Base-by-base conservation (phyloP, 768 basidiomycete species). In the Fomitopsis serialis region DNA sequence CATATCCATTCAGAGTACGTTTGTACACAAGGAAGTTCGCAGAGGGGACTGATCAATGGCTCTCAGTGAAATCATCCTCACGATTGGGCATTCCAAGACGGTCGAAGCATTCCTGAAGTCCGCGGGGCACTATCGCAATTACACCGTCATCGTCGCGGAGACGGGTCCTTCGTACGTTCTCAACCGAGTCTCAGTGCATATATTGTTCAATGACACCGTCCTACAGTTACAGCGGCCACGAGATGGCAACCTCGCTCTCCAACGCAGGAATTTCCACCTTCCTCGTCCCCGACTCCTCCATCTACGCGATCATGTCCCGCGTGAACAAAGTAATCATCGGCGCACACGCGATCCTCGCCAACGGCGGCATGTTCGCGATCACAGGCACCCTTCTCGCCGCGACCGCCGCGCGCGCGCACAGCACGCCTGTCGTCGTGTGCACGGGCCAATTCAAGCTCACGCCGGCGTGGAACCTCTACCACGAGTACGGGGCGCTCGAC, bases 1-100 rank as follows among this genome's bases (percentile, higher is more conserved):
- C 95, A 98, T 66, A 89, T 99, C 55, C 96, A 98, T 68, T 92
- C 94, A n/a, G 94, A 97, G 96, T 98, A 65, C 66, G 91, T 73
- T 7, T 50, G 52, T n/a, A 13, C 24, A 21, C 7, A 13, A 12
- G 9, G 3, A 43, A 29, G 15, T 7, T 25, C 50, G n/a, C 11
- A 23, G 17, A 23, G 15, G 15, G 9, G 9, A 27, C 47, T 55
- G 45, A 62, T 44, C 4, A 2, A 15, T 13, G 36, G 24, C 47
- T 42, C 40, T 48, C 63, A 96, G 96, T 60, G 96, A 98, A 70
- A 94, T 98, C 60, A 92, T 99, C 58, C 69, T 96, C 51, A 96
- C 92, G 2, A 80, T 98, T 48, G 94, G 95, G n/a, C 84, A 89
- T 71, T 98, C 97, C 34, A 85, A 78, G 64, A 98, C 96, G 0